phyloP scores from a whole-genome alignment of 805 yeast genomes.

The Metschnikowia corniflorae region DNA sequence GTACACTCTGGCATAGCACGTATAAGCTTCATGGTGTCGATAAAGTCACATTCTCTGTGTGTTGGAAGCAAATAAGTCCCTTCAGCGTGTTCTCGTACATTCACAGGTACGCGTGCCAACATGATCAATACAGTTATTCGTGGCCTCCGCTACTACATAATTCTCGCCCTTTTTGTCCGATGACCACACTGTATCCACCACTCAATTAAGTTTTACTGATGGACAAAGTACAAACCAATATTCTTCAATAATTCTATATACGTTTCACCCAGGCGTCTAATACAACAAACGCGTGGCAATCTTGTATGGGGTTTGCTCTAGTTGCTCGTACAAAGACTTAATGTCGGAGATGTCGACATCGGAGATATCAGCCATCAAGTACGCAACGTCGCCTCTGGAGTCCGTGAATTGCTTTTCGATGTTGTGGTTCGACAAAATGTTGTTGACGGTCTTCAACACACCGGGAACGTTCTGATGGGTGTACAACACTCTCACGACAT shows the following conservation, averaged over 20 bases:
- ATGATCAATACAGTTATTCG: no score
- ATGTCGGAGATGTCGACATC: slow-evolving; percentile 81
- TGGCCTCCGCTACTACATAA: no score
- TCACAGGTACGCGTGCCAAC: no score
- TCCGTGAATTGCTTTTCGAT: slow-evolving; percentile 98
- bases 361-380: slow-evolving; percentile 95
- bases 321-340: slow-evolving; percentile 75
- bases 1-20: no score
- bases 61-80: no score
- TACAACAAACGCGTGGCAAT: slow-evolving; percentile 88
- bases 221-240: background rate
- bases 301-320: slow-evolving; percentile 86
- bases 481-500: slow-evolving; percentile 88
- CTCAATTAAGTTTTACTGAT: no score
- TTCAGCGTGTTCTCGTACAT: no score
- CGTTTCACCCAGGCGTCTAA: slow-evolving; percentile 34
- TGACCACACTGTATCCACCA: no score
- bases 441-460: slow-evolving; percentile 95
- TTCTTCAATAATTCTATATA: background rate
- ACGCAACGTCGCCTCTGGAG: slow-evolving; percentile 92
- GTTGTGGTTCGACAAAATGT: slow-evolving; percentile 89
- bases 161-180: no score
- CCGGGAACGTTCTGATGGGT: slow-evolving; percentile 98
- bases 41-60: no score
- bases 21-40: no score